Percentiles rank a stretch among this genome's conserved stretches.
phyloP scores from a whole-genome alignment of 805 yeast species.

The Ogataea philodendri region DNA sequence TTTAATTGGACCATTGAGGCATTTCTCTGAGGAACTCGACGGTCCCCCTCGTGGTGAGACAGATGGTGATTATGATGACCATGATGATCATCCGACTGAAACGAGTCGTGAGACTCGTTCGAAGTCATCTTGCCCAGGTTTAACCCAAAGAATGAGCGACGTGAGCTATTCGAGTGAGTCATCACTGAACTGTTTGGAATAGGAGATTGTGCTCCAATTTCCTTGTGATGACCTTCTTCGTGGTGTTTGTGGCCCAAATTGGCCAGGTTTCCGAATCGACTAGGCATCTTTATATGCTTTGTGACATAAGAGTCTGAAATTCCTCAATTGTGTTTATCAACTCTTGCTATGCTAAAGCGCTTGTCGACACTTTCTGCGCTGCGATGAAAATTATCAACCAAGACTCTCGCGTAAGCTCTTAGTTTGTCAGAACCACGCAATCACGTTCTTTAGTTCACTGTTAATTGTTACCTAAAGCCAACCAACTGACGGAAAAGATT shows the following conservation, averaged over 20 bases:
- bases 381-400: too few relatives aligned
- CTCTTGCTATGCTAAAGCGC: neutral
- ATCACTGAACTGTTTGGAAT: conserved; percentile 21
- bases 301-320: conserved; percentile 1
- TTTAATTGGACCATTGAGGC: conserved; percentile 69
- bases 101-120: conserved; percentile 30
- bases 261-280: conserved; percentile 30
- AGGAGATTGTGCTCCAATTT: conserved; percentile 16
- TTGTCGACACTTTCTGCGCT: neutral
- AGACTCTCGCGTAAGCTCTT: too few relatives aligned
- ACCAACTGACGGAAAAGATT: conserved; percentile 2
- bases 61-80: conserved; percentile 18
- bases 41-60: conserved; percentile 17
- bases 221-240: conserved; percentile 20
- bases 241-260: conserved; percentile 27
- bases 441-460: neutral
- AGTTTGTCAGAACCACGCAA: too few relatives aligned
- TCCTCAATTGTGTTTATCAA: conserved; percentile 1
- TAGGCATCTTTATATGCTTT: conserved; percentile 26
- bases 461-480: neutral
- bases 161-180: conserved; percentile 25
- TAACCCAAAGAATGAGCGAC: conserved; percentile 33
- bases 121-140: conserved; percentile 31
- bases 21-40: conserved; percentile 12
- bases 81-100: conserved; percentile 27